These are phyloP conservation scores for Puccinia hordei DNA, from an alignment of 1,284 basidiomycete genomes.

Conservation along the genomic window DNA sequence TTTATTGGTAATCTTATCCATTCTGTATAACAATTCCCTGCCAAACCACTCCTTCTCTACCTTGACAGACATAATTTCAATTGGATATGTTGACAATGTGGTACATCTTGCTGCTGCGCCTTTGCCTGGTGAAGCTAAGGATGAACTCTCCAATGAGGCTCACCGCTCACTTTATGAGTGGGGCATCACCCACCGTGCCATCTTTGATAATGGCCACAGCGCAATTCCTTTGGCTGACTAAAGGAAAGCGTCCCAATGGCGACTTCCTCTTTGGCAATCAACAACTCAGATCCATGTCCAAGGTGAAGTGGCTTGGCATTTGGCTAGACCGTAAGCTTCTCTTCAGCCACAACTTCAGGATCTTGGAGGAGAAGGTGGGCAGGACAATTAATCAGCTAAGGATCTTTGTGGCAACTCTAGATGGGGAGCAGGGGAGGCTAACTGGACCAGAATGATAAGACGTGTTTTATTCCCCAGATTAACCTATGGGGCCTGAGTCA, in stretches of 20 bases:
- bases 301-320: not conserved
- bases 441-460: not conserved
- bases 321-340: not conserved
- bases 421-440: not conserved
- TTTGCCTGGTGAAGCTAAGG: not conserved
- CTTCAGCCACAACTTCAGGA: not conserved
- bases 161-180: not conserved
- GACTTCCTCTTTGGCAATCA: not conserved
- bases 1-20: slow-evolving; percentile 19
- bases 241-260: not conserved
- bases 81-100: slow-evolving; percentile 26
- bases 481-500: not conserved
- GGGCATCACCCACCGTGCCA: not conserved
- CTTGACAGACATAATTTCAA: not conserved
- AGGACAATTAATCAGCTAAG: not conserved
- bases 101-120: not conserved
- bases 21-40: slow-evolving; percentile 13
- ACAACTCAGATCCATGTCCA: not conserved
- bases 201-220: slow-evolving; percentile 20
- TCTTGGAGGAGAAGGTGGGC: not conserved
- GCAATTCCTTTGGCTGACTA: not conserved
- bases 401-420: not conserved
- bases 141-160: not conserved
- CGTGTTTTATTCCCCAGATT: not conserved
- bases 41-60: not conserved